Evolutionary conservation across 2,329 filamentous ascomycete species (phyloP).

Genomic region (Sporothrix pseudoabietina): DNA sequence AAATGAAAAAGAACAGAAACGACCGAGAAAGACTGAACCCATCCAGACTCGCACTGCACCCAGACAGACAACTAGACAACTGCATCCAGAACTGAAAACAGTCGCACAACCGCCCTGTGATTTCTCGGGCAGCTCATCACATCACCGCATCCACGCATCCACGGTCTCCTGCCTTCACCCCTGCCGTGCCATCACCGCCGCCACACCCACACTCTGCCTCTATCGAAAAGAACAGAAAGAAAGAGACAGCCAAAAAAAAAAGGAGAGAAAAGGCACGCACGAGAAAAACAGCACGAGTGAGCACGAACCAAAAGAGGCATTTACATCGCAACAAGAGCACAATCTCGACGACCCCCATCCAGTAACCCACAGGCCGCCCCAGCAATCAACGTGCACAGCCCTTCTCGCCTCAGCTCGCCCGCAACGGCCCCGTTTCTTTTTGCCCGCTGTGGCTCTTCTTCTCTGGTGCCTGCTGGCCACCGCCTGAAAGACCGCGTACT

Average conservation of each 20-base stretch:
- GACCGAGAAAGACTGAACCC: background rate
- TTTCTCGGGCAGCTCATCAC: conserved; percentile 2
- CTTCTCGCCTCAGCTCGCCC: conserved; percentile 25
- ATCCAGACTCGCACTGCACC: background rate
- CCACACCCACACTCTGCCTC: background rate
- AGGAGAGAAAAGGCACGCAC: too few species aligned
- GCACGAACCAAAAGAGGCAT: background rate
- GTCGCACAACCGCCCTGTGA: conserved; percentile 17
- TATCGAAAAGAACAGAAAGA: background rate
- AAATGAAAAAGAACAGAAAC: background rate
- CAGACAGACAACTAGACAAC: too few species aligned
- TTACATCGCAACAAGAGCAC: background rate
- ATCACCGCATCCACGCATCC: background rate
- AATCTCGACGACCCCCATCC: background rate
- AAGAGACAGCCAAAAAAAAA: background rate
- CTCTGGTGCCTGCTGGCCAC: conserved; percentile 15
- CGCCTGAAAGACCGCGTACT: conserved; percentile 17
- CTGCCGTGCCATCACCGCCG: background rate
- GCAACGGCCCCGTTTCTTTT: conserved; percentile 8
- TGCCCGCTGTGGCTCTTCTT: conserved; percentile 2
- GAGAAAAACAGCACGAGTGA: background rate
- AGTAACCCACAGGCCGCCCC: conserved; percentile 13
- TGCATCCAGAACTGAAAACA: background rate
- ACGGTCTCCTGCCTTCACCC: background rate
- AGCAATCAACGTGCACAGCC: conserved; percentile 20